Evolutionary conservation across 2,329 filamentous ascomycete species (phyloP).

Genomic region (Fusarium penzigii): DNA sequence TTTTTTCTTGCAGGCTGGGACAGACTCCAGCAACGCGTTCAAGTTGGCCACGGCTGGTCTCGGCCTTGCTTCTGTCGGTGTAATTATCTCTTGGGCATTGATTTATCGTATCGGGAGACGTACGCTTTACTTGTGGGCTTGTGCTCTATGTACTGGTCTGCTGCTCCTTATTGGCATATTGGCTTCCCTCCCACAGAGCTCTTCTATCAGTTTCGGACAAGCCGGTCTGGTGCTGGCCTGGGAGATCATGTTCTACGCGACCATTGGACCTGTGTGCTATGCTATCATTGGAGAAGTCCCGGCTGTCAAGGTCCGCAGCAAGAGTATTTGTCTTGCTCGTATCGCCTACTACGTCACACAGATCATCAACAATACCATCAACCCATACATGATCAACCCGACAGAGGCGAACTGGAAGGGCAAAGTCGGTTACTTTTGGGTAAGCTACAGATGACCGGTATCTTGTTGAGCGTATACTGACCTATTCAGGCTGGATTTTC

Average conservation of each 20-base stretch:
- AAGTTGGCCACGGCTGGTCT: slow-evolving; percentile 19
- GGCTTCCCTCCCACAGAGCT: background rate
- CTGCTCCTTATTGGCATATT: slow-evolving; percentile 12
- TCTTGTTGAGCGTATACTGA: background rate
- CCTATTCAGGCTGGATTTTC: background rate
- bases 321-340: slow-evolving; percentile 40
- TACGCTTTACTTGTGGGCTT: slow-evolving; percentile 16
- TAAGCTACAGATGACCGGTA: slow-evolving; percentile 24
- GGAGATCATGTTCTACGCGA: slow-evolving; percentile 41
- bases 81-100: slow-evolving; percentile 17
- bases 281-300: slow-evolving; percentile 41
- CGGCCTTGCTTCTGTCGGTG: slow-evolving; percentile 18
- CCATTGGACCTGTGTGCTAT: slow-evolving; percentile 43
- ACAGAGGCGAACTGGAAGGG: slow-evolving; percentile 30
- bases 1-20: slow-evolving; percentile 4
- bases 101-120: slow-evolving; percentile 16
- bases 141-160: slow-evolving; percentile 5
- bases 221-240: slow-evolving; percentile 41
- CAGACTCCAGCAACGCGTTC: slow-evolving; percentile 12
- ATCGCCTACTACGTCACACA: slow-evolving; percentile 25
- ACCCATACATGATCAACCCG: slow-evolving; percentile 31
- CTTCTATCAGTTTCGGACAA: slow-evolving; percentile 33
- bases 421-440: slow-evolving; percentile 44
- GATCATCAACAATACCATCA: slow-evolving; percentile 27
- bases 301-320: slow-evolving; percentile 38